Base-by-base conservation (phyloP, 225 moss, liverwort and hornwort genomes). In the Pleurozium schreberi region DNA sequence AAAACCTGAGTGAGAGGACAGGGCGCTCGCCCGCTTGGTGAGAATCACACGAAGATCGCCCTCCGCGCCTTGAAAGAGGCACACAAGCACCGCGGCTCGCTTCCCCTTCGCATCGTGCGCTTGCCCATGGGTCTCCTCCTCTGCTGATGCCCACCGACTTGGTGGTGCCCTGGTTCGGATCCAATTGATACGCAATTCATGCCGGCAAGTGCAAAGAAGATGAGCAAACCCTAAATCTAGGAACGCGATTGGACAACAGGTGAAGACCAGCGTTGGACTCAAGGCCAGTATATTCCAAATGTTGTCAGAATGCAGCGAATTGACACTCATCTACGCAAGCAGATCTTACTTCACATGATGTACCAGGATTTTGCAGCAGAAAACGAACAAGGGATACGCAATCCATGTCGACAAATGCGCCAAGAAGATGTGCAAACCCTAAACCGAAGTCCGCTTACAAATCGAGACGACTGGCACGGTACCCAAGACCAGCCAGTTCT, bases 31-130 rank as follows among this genome's bases (percentile, higher is more conserved):
- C 42, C 92, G 89, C 81, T 89, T 89, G 52, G 93, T 93, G 73
- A 93, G 93, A 89, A 92, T 91, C 80, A 93, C 91, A 30, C 93
- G 91, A 34, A 93, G 83, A 66, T 91, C 89, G 18, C 87, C 89
- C 49, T 77, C 87, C 34, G 84, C 67, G 55, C 89, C 91, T 88
- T 92, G 79, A 81, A 89, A 93, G 20, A 93, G 89, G 61, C 92
- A 91, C 82, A 93, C 60, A 60, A 93, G 89, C 83, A 93, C 93
- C 20, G 93, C 89, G 40, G 89, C 92, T 73, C 92, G 80, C 73
- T 84, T 92, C 22, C 50, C 74, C 66, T 82, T 82, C 47, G 73
- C 60, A n/a, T 73, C 91, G 79, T 87, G 75, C 84, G 38, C 62
- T 50, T 71, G 87, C 18, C 63, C 87, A 22, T 30, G 52, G 6